Percentiles rank a stretch among this genome's conserved stretches.
phyloP scores from a whole-genome alignment of 768 basidiomycete genomes.

The Agaricus subrufescens region DNA sequence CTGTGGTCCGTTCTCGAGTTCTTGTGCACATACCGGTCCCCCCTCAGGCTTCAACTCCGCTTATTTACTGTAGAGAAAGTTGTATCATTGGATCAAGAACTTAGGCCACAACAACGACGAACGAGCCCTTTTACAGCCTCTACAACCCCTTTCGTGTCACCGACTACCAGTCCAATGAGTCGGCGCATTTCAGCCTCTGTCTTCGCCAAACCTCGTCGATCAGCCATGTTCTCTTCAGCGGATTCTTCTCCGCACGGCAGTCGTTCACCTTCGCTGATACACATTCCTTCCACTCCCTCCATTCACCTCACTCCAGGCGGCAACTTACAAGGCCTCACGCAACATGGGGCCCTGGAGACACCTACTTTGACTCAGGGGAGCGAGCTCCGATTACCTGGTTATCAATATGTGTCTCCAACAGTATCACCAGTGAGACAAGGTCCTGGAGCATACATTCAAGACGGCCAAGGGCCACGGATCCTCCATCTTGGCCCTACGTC shows the following conservation, averaged over 20 bases:
- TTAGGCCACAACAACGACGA: conserved; percentile 27
- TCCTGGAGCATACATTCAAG: conserved; percentile 1
- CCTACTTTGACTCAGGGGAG: conserved; percentile 3
- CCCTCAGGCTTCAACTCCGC: conserved; percentile 63
- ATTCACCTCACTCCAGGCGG: conserved; percentile 28
- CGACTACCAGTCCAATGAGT: conserved; percentile 22
- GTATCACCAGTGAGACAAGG: conserved; percentile 18
- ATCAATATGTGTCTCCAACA: conserved; percentile 25
- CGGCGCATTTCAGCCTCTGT: conserved; percentile 46
- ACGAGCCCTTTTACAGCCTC: conserved; percentile 16
- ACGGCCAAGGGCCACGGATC: conserved; percentile 36
- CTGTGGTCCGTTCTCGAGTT: conserved; percentile 72
- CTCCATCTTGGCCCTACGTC: conserved; percentile 57
- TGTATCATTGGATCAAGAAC: conserved; percentile 45
- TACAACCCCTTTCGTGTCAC: conserved; percentile 11
- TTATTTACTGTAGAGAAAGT: conserved; percentile 64
- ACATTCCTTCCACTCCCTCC: conserved; percentile 17
- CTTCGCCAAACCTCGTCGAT: conserved; percentile 54
- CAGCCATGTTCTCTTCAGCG: conserved; percentile 37
- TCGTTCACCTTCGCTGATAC: conserved; percentile 26
- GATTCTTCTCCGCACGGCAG: conserved; percentile 39
- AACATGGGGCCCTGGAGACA: conserved; percentile 3
- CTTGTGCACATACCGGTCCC: conserved; percentile 55
- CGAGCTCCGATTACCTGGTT: conserved; percentile 17
- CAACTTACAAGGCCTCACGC: background rate